phyloP scores from a whole-genome alignment of 306 rosid species.

The Gynostemma pentaphyllum region DNA sequence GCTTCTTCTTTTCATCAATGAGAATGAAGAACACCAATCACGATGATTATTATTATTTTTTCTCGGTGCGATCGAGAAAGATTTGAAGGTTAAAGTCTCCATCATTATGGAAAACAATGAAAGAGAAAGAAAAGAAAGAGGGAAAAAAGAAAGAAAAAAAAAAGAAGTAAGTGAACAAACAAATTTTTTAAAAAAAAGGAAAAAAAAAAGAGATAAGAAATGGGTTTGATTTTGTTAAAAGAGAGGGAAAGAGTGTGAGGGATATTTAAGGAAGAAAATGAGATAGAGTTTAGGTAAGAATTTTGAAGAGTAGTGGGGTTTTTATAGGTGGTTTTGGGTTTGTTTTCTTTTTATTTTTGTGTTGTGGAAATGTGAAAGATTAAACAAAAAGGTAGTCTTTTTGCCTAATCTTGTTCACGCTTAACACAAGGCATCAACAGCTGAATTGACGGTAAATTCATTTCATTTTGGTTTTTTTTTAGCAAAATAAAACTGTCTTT shows the following conservation, averaged over 20 bases:
- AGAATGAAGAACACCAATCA: constrained; percentile 4
- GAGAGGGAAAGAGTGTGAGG: constrained; percentile 31
- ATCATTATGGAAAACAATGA: constrained; percentile 23
- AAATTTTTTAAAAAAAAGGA: constrained; percentile 7
- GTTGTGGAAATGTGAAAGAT: no score
- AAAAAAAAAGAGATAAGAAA: constrained; percentile 21
- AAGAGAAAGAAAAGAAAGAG: background rate
- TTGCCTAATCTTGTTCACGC: no score
- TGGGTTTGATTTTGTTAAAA: constrained; percentile 33
- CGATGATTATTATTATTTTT: no score
- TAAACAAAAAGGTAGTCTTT: no score
- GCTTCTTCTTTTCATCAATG: constrained; percentile 27
- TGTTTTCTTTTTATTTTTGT: no score
- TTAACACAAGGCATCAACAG: no score
- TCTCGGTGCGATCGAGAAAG: constrained; percentile 27
- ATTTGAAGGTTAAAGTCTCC: constrained; percentile 50
- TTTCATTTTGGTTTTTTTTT: no score
- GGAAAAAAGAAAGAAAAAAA: constrained; percentile 8
- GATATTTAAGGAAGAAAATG: constrained; percentile 32
- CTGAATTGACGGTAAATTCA: no score
- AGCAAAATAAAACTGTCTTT: no score
- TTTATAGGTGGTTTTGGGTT: background rate
- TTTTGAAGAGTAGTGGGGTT: constrained; percentile 7
- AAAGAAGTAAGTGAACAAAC: constrained; percentile 55
- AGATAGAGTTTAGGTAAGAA: constrained; percentile 57